Conservation (phyloP, 352 stramenopile species). For the Albugo laibachii region DNA sequence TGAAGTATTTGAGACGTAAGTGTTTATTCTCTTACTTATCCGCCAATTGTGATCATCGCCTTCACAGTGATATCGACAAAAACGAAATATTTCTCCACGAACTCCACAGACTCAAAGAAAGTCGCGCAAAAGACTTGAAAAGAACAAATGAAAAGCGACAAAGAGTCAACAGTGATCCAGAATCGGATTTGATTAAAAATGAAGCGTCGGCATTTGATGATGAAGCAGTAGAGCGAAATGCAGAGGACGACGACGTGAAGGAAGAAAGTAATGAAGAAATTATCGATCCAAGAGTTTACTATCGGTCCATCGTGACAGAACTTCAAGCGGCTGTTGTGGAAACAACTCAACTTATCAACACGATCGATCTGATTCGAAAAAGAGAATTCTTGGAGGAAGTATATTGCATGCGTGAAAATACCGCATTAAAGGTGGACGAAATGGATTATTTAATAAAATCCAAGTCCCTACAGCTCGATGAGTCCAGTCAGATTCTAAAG, state of each 20-base stretch:
- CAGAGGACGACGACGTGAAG: conserved; percentile 11
- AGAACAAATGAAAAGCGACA: conserved; percentile 3
- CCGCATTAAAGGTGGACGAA: conserved; percentile 56
- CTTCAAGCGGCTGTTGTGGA: conserved; percentile 58
- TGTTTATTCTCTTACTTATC: not conserved
- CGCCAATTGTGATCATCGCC: not conserved
- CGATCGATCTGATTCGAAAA: conserved; percentile 62
- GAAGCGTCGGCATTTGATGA: conserved; percentile 4
- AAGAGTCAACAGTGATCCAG: not conserved
- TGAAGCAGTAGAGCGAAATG: conserved; percentile 11
- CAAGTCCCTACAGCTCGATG: conserved; percentile 53
- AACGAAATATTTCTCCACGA: conserved; percentile 66
- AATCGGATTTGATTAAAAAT: not conserved
- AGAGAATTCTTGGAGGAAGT: conserved; percentile 72
- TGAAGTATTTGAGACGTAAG: conserved; percentile 60
- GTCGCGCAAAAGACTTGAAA: conserved; percentile 35
- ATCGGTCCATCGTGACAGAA: conserved; percentile 65
- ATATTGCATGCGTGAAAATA: conserved; percentile 73
- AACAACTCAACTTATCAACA: conserved; percentile 74
- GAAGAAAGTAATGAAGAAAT: conserved; percentile 30
- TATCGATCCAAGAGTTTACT: conserved; percentile 73
- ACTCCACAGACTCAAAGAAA: conserved; percentile 59
- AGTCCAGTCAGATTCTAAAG: conserved; percentile 52
- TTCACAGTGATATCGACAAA: conserved; percentile 57
- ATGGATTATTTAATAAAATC: conserved; percentile 57